These are phyloP conservation scores for Euphorbia pulcherrima DNA, from an alignment of 345 rosid genomes.

Conservation along the genomic window DNA sequence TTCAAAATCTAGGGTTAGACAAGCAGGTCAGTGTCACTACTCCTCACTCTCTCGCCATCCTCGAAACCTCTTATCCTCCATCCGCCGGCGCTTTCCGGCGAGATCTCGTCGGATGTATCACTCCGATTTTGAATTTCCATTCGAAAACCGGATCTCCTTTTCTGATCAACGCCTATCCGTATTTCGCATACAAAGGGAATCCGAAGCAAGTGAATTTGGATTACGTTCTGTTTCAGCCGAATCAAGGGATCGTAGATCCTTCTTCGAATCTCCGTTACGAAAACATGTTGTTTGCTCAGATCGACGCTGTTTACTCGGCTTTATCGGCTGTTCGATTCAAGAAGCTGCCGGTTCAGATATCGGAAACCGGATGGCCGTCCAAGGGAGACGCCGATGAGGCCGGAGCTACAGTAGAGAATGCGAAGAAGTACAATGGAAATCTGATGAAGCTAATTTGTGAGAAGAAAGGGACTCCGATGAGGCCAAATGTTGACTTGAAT, in stretches of 20 bases:
- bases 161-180: slow-evolving; percentile 87
- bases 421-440: slow-evolving; percentile 80
- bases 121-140: slow-evolving; percentile 62
- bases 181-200: slow-evolving; percentile 79
- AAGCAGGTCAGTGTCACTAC: slow-evolving; percentile 71
- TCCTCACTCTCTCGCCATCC: slow-evolving; percentile 66
- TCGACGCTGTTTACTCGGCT: slow-evolving; percentile 81
- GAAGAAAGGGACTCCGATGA: slow-evolving; percentile 74
- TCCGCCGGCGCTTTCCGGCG: slow-evolving; percentile 71
- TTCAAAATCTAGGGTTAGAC: slow-evolving; percentile 55
- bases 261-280: slow-evolving; percentile 61
- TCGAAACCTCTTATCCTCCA: slow-evolving; percentile 80
- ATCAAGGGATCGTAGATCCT: slow-evolving; percentile 66
- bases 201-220: slow-evolving; percentile 72
- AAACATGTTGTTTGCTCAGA: slow-evolving; percentile 90
- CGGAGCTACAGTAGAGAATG: slow-evolving; percentile 80
- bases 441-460: slow-evolving; percentile 52
- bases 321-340: slow-evolving; percentile 56
- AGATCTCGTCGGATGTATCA: slow-evolving; percentile 49
- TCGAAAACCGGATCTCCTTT: slow-evolving; percentile 65
- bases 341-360: slow-evolving; percentile 59
- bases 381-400: slow-evolving; percentile 79
- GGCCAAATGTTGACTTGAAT: slow-evolving; percentile 52
- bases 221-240: slow-evolving; percentile 72
- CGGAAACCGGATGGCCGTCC: slow-evolving; percentile 99